Conservation (phyloP, 1,139 yeast genomes). For the Pichia sp. region DNA sequence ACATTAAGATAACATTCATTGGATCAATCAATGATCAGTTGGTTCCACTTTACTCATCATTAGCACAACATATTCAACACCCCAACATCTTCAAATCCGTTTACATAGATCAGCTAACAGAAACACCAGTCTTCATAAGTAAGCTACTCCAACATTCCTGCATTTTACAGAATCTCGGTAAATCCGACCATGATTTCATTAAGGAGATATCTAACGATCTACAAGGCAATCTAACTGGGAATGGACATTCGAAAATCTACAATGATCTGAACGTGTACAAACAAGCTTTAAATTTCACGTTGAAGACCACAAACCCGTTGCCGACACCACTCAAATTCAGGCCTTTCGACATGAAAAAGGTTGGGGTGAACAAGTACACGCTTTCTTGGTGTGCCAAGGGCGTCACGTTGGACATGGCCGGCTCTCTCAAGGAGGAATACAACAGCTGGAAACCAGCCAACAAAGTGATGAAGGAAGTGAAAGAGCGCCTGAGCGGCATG, state of each 20-base stretch:
- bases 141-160: slow-evolving; percentile 32
- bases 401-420: slow-evolving; percentile 49
- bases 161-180: slow-evolving; percentile 54
- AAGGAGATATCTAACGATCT: slow-evolving; percentile 76
- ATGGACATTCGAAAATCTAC: slow-evolving; percentile 88
- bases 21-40: slow-evolving; percentile 90
- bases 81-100: slow-evolving; percentile 88
- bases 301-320: slow-evolving; percentile 58
- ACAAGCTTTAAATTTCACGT: slow-evolving; percentile 63
- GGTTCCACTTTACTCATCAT: slow-evolving; percentile 85
- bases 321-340: slow-evolving; percentile 44
- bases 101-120: slow-evolving; percentile 60
- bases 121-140: slow-evolving; percentile 35
- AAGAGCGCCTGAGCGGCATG: slow-evolving; percentile 69
- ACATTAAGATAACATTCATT: slow-evolving; percentile 71
- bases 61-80: slow-evolving; percentile 75
- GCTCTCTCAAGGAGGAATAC: slow-evolving; percentile 30
- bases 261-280: slow-evolving; percentile 82
- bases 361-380: slow-evolving; percentile 54
- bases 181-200: slow-evolving; percentile 67
- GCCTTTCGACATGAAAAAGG: slow-evolving; percentile 53
- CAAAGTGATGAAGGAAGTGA: slow-evolving; percentile 72
- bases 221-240: slow-evolving; percentile 89
- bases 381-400: slow-evolving; percentile 90
- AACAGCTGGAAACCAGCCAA: slow-evolving; percentile 79